Evolutionary conservation across 2,329 filamentous ascomycete genomes (phyloP).

Genomic region (Neopestalotiopsis sp.): DNA sequence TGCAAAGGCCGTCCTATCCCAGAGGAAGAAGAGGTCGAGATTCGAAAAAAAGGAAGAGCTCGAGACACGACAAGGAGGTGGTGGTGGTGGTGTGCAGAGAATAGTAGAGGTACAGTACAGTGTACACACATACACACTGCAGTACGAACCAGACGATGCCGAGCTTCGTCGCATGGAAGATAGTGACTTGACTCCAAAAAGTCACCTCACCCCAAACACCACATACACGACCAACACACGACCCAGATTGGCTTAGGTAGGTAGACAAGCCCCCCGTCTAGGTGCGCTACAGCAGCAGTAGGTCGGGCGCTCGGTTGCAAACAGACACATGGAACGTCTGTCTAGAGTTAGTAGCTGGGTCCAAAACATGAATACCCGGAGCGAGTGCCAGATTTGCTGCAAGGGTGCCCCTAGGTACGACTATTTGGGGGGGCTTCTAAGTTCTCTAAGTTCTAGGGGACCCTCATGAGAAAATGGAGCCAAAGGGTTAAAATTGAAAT

Average conservation of each 20-base stretch:
- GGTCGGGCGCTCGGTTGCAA: background rate
- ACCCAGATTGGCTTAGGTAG: background rate
- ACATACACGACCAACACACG: background rate
- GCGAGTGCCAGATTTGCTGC: background rate
- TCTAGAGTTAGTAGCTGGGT: slow-evolving; percentile 1
- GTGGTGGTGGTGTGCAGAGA: background rate
- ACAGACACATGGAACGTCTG: slow-evolving; percentile 2
- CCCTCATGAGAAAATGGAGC: background rate
- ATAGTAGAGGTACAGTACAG: no score
- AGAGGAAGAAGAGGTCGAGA: background rate
- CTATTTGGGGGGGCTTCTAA: background rate
- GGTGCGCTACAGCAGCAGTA: background rate
- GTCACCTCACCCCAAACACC: background rate
- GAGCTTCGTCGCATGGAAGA: background rate
- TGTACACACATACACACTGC: no score
- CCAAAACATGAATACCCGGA: slow-evolving; percentile 1
- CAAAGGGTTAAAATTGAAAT: background rate
- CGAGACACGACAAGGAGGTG: background rate
- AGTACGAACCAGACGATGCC: background rate
- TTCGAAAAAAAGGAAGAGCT: no score
- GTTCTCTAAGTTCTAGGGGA: background rate
- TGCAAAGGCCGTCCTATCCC: background rate
- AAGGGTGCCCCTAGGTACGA: background rate
- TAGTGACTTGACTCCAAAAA: background rate
- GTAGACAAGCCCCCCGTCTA: background rate